Conservation (phyloP, 768 basidiomycete species). For the Kwoniella bestiolae region DNA sequence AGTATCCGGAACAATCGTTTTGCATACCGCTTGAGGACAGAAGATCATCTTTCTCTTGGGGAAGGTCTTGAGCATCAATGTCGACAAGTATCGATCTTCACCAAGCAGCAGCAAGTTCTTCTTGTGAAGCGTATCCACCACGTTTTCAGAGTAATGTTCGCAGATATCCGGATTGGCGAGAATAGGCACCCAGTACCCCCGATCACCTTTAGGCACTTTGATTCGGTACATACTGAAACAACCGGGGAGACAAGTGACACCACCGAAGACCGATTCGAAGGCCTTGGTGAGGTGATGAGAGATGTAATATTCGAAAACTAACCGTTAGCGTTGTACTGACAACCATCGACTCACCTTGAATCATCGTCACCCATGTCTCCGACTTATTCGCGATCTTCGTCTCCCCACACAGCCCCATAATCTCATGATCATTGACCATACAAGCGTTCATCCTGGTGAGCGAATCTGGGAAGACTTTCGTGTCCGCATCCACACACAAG, state of each 20-base stretch:
- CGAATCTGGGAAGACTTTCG: conserved; percentile 98
- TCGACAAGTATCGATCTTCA: conserved; percentile 98
- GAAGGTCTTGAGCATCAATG: conserved; percentile 97
- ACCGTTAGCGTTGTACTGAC: conserved; percentile 9
- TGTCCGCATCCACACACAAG: conserved; percentile 95
- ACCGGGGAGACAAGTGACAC: conserved; percentile 98
- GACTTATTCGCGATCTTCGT: conserved; percentile 99
- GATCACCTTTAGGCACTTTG: conserved; percentile 96
- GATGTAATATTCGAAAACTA: conserved; percentile 99
- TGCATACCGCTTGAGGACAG: conserved; percentile 98
- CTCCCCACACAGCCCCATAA: conserved; percentile 99
- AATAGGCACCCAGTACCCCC: conserved; percentile 97
- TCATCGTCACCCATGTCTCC: conserved; percentile 99
- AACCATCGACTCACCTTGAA: conserved; percentile 75
- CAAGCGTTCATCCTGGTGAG: conserved; percentile 93
- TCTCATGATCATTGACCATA: conserved; percentile 95
- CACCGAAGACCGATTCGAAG: conserved; percentile 99
- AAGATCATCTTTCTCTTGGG: conserved; percentile 99
- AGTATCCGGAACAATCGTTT: conserved; percentile 96
- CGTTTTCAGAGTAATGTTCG: conserved; percentile 98
- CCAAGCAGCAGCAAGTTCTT: conserved; percentile 96
- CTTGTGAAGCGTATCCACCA: conserved; percentile 98
- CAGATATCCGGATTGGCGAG: conserved; percentile 98
- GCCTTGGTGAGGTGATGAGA: conserved; percentile 99
- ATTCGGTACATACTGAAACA: conserved; percentile 99